Conservation (phyloP, 2,329 filamentous ascomycete genomes). For the Ceratocystis cacaofunesta region DNA sequence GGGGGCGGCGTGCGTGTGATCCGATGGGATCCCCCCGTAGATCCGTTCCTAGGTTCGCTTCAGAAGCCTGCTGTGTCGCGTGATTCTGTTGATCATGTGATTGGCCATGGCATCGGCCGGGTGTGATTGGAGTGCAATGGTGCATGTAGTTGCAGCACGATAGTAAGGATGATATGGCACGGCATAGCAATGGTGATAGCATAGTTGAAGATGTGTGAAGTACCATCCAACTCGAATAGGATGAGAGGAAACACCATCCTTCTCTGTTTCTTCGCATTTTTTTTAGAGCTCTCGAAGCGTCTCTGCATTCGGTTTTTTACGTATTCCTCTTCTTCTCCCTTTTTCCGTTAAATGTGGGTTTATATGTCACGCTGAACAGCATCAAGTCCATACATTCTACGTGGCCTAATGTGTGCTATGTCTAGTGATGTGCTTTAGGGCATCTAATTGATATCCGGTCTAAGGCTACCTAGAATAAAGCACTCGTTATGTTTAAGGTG, state of each 20-base stretch:
- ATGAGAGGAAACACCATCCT: neutral
- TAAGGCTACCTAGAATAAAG: no score
- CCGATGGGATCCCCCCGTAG: constrained; percentile 29
- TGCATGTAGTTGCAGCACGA: no score
- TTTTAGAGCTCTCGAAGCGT: neutral
- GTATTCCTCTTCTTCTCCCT: neutral
- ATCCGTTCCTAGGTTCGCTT: neutral
- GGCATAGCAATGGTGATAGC: no score
- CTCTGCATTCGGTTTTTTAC: neutral
- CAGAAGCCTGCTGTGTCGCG: constrained; percentile 3
- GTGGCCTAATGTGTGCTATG: no score
- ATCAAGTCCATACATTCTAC: no score
- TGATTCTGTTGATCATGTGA: constrained; percentile 3
- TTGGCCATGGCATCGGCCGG: constrained; percentile 8
- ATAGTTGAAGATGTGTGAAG: neutral
- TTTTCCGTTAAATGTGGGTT: neutral
- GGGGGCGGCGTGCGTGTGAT: constrained; percentile 28
- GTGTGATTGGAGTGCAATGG: neutral
- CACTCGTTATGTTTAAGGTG: no score
- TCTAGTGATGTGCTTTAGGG: no score
- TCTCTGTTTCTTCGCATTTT: neutral
- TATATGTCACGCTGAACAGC: no score
- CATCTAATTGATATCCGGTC: no score
- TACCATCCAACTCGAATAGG: no score
- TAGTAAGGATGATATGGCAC: neutral